phyloP scores from a whole-genome alignment of 2,329 filamentous ascomycete genomes.

The Madurella fahalii region DNA sequence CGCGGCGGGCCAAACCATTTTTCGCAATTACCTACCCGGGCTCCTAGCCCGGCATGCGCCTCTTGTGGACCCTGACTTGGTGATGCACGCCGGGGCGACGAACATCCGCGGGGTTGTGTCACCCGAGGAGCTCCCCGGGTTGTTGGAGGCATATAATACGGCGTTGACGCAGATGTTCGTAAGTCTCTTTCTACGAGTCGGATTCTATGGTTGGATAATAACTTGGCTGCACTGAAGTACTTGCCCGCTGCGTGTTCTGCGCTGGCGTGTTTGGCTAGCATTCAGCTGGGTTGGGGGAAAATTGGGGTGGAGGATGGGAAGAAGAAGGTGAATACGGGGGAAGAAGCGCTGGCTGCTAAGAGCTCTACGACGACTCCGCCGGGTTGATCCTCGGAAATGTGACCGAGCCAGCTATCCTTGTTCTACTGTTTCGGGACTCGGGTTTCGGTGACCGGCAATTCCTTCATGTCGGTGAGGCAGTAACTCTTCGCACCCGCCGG shows the following conservation, averaged over 20 bases:
- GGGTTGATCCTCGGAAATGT: no score
- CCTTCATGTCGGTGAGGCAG: no score
- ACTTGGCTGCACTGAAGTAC: neutral
- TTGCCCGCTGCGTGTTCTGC: neutral
- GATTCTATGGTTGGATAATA: neutral
- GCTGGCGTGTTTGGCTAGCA: neutral
- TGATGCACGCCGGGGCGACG: neutral
- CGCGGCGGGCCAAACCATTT: neutral
- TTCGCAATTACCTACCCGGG: neutral
- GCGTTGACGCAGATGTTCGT: constrained; percentile 2
- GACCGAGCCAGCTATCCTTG: no score
- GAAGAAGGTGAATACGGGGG: neutral
- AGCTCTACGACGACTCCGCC: no score
- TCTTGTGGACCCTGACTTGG: neutral
- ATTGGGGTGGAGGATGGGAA: neutral
- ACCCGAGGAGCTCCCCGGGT: neutral
- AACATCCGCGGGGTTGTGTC: neutral
- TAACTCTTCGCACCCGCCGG: no score
- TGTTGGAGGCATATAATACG: neutral
- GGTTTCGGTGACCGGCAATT: no score
- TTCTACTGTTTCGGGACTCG: no score
- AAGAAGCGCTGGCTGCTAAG: neutral
- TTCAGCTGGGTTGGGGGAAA: neutral
- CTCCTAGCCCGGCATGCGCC: neutral
- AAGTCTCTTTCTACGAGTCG: neutral